Conservation (phyloP, 805 yeast genomes). For the Huiozyma naganishii region DNA sequence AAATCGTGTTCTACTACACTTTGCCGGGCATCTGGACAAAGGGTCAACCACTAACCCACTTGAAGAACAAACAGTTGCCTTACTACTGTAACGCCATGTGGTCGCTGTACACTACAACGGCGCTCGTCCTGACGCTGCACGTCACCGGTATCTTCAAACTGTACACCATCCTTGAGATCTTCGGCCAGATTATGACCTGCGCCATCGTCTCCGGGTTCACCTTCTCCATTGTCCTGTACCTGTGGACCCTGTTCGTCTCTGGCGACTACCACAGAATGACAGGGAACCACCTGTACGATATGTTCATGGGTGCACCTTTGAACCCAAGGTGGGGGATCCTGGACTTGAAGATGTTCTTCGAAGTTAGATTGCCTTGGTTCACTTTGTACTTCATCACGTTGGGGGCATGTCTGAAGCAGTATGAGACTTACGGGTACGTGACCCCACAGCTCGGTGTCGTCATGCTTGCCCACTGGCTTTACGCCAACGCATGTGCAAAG, state of each 20-base stretch:
- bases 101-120: conserved; percentile 64
- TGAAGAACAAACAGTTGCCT: conserved; percentile 70
- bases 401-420: conserved; percentile 68
- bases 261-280: conserved; percentile 85
- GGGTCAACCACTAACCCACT: conserved; percentile 84
- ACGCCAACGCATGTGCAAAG: conserved; percentile 94
- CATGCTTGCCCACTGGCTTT: conserved; percentile 80
- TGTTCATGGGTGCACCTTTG: conserved; percentile 95
- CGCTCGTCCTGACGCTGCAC: conserved; percentile 51
- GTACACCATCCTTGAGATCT: conserved; percentile 64
- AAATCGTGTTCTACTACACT: conserved; percentile 63
- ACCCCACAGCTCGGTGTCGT: conserved; percentile 66
- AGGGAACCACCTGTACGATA: conserved; percentile 80
- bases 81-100: conserved; percentile 89
- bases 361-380: conserved; percentile 96
- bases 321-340: conserved; percentile 90
- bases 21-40: conserved; percentile 92
- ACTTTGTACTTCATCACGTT: conserved; percentile 68
- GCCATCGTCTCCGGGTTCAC: conserved; percentile 72
- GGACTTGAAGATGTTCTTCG: conserved; percentile 94
- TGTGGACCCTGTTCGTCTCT: conserved; percentile 51
- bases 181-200: conserved; percentile 88
- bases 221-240: conserved; percentile 59
- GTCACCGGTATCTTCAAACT: conserved; percentile 63
- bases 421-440: conserved; percentile 68